A percentile compares a stretch with the other conserved stretches of the same genome.
These are phyloP conservation scores for Coriaria nepalensis DNA, from an alignment of 306 rosid genomes.

Conservation along the genomic window DNA sequence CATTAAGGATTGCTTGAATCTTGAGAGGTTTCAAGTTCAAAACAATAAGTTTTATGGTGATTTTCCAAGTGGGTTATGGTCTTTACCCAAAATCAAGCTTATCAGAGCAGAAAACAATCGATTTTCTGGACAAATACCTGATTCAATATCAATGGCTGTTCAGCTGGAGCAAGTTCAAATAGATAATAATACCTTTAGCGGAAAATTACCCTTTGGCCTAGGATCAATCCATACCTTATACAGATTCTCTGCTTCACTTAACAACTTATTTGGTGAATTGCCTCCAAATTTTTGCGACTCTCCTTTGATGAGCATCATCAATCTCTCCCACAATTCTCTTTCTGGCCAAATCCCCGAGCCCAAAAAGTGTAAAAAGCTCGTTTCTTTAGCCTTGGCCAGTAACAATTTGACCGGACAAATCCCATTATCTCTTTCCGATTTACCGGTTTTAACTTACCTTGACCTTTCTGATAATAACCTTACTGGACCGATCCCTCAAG, in stretches of 20 bases:
- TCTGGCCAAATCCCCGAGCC: conserved; percentile 72
- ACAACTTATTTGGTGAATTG: conserved; percentile 58
- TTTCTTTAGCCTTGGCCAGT: conserved; percentile 70
- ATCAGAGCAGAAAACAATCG: conserved; percentile 82
- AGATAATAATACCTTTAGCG: conserved; percentile 59
- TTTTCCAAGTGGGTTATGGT: conserved; percentile 59
- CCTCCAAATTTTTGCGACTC: conserved; percentile 85
- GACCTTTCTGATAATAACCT: conserved; percentile 91
- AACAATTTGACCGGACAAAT: conserved; percentile 66
- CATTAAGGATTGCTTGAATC: conserved; percentile 49
- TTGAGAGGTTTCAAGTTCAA: conserved; percentile 90
- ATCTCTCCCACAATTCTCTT: conserved; percentile 75
- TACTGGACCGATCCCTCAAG: conserved; percentile 75
- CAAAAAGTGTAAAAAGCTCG: conserved; percentile 65
- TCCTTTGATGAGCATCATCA: conserved; percentile 90
- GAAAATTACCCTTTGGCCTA: conserved; percentile 65
- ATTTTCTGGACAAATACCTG: conserved; percentile 75
- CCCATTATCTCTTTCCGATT: conserved; percentile 56
- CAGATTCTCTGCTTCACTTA: conserved; percentile 86
- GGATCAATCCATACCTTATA: conserved; percentile 69
- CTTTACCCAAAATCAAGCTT: conserved; percentile 71
- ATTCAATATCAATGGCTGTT: conserved; percentile 59
- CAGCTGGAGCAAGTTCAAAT: conserved; percentile 91
- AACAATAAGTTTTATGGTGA: conserved; percentile 72
- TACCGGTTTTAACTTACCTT: conserved; percentile 88